These are phyloP conservation scores for Globisporangium spinosum DNA, from an alignment of 352 stramenopile genomes.

Conservation along the genomic window DNA sequence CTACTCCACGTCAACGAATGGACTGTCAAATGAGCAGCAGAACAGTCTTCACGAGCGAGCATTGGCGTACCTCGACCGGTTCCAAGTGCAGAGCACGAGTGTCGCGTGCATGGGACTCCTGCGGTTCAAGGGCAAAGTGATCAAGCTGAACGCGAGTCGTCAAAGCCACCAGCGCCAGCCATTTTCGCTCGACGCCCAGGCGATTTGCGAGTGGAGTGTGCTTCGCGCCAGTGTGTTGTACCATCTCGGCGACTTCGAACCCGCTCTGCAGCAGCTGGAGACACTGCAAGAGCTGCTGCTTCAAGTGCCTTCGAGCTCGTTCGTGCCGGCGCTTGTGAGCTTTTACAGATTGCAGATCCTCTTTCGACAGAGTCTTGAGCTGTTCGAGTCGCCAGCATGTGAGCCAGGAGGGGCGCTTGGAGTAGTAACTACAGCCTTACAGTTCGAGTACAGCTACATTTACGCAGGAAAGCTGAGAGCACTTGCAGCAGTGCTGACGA, in stretches of 20 bases:
- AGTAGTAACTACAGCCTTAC: not conserved
- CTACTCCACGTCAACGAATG: slow-evolving; percentile 3
- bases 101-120: slow-evolving; percentile 10
- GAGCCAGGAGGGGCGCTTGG: not conserved
- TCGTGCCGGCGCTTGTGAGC: slow-evolving; percentile 31
- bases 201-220: slow-evolving; percentile 28
- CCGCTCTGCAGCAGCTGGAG: slow-evolving; percentile 28
- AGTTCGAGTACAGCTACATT: slow-evolving; percentile 20
- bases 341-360: slow-evolving; percentile 36
- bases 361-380: slow-evolving; percentile 18
- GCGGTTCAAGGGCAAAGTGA: slow-evolving; percentile 17
- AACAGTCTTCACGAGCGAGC: slow-evolving; percentile 3
- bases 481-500: slow-evolving; percentile 8
- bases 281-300: slow-evolving; percentile 13
- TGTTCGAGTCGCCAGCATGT: not conserved
- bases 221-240: slow-evolving; percentile 34
- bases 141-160: slow-evolving; percentile 13
- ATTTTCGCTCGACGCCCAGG: slow-evolving; percentile 11
- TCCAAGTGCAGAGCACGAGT: slow-evolving; percentile 11
- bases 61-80: slow-evolving; percentile 17
- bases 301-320: slow-evolving; percentile 22
- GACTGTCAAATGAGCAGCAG: not conserved
- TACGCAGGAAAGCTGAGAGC: slow-evolving; percentile 15
- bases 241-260: slow-evolving; percentile 24
- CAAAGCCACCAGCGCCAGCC: not conserved